These are phyloP conservation scores for Diplodia mutila DNA, from an alignment of 2,329 filamentous ascomycete genomes.

Conservation along the genomic window DNA sequence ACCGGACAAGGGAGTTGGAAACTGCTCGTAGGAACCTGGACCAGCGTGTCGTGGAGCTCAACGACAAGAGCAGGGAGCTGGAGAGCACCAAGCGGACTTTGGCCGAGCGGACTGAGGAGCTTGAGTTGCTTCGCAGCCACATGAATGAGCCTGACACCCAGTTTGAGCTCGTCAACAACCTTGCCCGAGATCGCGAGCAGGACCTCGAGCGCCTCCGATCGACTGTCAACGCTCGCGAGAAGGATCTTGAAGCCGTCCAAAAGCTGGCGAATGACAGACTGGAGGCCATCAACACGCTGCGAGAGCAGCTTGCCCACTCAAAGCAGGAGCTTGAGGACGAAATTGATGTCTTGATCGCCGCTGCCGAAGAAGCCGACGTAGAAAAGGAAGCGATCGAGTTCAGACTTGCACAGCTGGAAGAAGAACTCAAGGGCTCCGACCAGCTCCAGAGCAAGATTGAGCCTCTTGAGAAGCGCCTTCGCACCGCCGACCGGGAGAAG, in stretches of 20 bases:
- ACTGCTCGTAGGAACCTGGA: conserved; percentile 36
- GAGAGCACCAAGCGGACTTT: conserved; percentile 41
- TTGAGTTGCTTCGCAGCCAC: conserved; percentile 41
- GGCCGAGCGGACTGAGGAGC: conserved; percentile 42
- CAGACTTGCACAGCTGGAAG: conserved; percentile 51
- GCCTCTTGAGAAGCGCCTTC: conserved; percentile 39
- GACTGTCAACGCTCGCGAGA: conserved; percentile 40
- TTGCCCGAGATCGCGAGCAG: conserved; percentile 49
- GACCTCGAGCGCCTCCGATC: conserved; percentile 60
- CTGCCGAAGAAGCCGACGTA: conserved; percentile 46
- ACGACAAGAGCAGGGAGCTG: conserved; percentile 41
- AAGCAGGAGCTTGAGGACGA: conserved; percentile 55
- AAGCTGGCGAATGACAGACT: conserved; percentile 42
- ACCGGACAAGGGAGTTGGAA: conserved; percentile 41
- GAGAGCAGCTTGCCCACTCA: conserved; percentile 47
- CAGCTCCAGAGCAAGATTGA: conserved; percentile 60
- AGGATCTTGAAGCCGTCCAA: conserved; percentile 39
- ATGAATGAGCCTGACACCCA: conserved; percentile 45
- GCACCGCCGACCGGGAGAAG: conserved; percentile 43
- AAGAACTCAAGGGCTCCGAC: conserved; percentile 30
- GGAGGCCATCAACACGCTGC: conserved; percentile 56
- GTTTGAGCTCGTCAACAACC: conserved; percentile 46
- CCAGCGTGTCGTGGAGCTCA: conserved; percentile 42
- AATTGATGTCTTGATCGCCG: conserved; percentile 52
- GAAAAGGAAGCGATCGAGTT: conserved; percentile 64